phyloP scores from a whole-genome alignment of 805 yeast species.

The Starmera pachycereana region DNA sequence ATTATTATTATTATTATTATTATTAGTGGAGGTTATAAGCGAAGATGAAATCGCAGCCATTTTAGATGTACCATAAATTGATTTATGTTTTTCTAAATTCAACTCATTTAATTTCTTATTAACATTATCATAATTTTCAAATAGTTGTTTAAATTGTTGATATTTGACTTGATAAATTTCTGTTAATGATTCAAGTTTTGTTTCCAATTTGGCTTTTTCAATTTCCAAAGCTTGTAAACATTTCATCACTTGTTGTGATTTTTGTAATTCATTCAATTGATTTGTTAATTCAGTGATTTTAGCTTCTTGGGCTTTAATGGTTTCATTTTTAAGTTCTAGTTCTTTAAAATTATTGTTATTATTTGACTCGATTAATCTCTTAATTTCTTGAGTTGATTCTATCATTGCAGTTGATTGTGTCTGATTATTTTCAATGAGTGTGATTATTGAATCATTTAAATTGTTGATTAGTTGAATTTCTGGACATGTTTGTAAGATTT shows the following conservation, averaged over 20 bases:
- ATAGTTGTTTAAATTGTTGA: conserved; percentile 18
- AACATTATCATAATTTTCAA: conserved; percentile 17
- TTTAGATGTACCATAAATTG: conserved; percentile 13
- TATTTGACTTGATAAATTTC: conserved; percentile 16
- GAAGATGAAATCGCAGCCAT: conserved; percentile 4
- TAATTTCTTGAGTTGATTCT: no score
- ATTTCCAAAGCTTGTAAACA: conserved; percentile 2
- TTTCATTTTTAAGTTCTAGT: neutral
- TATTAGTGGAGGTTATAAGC: neutral
- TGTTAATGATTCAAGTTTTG: conserved; percentile 14
- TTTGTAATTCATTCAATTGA: conserved; percentile 2
- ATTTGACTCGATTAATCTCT: no score
- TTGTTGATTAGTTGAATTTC: no score
- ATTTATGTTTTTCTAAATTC: conserved; percentile 19
- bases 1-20: neutral
- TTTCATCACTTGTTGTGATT: neutral
- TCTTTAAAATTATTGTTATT: no score
- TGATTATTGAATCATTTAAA: no score
- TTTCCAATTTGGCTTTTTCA: conserved; percentile 11
- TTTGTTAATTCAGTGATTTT: neutral
- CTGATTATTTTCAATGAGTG: no score
- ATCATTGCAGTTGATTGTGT: no score
- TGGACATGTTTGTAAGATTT: no score
- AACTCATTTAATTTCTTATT: conserved; percentile 16
- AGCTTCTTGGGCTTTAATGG: neutral